Evolutionary conservation across 129 eudicot species (phyloP).

Genomic region (Helichrysum umbraculigerum): DNA sequence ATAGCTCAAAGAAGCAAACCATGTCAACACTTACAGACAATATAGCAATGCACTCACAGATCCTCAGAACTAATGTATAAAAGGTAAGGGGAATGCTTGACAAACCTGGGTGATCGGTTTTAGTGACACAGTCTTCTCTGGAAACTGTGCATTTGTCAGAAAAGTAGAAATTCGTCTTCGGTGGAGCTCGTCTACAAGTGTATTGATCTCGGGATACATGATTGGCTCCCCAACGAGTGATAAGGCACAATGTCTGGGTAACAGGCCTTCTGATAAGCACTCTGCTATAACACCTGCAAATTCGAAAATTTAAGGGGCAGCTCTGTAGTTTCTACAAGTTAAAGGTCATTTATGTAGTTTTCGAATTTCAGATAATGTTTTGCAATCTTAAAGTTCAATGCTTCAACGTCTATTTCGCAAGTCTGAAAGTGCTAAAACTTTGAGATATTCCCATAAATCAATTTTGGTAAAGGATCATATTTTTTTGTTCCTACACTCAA

Average conservation of each 20-base stretch:
- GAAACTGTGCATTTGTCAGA: too few species aligned
- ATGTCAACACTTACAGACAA: too few species aligned
- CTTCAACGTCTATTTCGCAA: background rate
- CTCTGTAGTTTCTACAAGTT: background rate
- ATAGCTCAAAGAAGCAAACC: too few species aligned
- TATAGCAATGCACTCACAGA: too few species aligned
- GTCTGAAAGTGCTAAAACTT: constrained; percentile 2
- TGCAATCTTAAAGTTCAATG: background rate
- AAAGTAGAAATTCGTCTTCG: too few species aligned
- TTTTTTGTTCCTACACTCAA: background rate
- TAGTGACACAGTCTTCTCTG: too few species aligned
- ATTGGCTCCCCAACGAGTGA: constrained; percentile 99
- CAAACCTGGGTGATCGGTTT: too few species aligned
- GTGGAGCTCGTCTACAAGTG: too few species aligned
- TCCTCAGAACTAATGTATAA: too few species aligned
- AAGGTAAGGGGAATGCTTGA: too few species aligned
- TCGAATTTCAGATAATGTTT: background rate
- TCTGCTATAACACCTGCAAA: constrained; percentile 81
- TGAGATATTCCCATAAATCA: background rate
- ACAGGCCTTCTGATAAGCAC: constrained; percentile 79
- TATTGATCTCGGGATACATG: too few species aligned
- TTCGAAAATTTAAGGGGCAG: constrained; percentile 4
- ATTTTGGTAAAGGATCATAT: background rate
- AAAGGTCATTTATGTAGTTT: background rate
- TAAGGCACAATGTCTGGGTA: constrained; percentile 93